Conservation (phyloP, 2,329 filamentous ascomycete genomes). For the Colletotrichum truncatum region DNA sequence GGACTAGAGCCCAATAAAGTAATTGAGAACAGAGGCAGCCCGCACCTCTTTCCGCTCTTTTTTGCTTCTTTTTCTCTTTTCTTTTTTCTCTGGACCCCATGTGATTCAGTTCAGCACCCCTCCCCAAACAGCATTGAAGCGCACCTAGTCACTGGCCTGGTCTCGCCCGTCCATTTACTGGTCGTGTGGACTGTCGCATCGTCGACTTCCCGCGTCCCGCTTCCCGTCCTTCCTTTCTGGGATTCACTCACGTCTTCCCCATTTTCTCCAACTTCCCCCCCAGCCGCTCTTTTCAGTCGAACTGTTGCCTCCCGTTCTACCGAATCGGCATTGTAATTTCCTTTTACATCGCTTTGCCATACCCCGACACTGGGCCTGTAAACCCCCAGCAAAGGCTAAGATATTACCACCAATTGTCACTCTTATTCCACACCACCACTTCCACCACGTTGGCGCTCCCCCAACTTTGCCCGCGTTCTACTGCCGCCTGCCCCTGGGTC, state of each 20-base stretch:
- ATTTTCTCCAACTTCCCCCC: not conserved
- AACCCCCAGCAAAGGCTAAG: not conserved
- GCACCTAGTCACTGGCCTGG: not conserved
- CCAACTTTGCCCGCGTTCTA: constrained; percentile 18
- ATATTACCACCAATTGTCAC: constrained; percentile 27
- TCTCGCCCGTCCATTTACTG: not conserved
- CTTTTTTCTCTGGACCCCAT: not conserved
- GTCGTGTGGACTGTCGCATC: not conserved
- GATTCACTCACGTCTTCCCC: not conserved
- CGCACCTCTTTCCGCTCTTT: not conserved
- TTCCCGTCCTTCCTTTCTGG: not conserved
- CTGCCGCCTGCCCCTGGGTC: not conserved
- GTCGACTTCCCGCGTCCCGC: not conserved
- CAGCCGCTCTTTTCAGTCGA: constrained; percentile 1
- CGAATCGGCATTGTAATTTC: not conserved
- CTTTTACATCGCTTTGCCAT: not conserved
- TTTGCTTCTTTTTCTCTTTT: not conserved
- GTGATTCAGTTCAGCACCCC: constrained; percentile 4
- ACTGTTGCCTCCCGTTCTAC: not conserved
- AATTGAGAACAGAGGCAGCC: not conserved
- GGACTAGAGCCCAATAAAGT: not conserved
- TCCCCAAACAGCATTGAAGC: not conserved
- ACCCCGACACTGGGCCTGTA: not conserved
- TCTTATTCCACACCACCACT: not conserved
- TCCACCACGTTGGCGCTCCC: constrained; percentile 2